Percentiles rank a stretch among this genome's conserved stretches.
These are phyloP conservation scores for Podila horticola DNA, from an alignment of 192 early-diverging fungal genomes.

Conservation along the genomic window DNA sequence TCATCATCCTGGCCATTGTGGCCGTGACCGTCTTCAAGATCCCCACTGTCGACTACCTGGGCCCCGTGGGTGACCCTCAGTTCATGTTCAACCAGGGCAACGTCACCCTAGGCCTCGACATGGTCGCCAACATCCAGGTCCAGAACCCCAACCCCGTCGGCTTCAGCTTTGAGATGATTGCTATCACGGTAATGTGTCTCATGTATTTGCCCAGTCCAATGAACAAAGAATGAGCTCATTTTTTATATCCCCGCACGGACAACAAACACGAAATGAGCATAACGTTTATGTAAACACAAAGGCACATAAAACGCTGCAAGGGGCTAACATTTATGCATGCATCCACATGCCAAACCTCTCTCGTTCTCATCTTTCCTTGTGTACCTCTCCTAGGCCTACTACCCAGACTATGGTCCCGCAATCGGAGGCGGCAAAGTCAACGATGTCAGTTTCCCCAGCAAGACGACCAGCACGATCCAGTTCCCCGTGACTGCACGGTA, in stretches of 20 bases:
- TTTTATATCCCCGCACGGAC: too few species aligned
- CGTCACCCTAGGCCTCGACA: slow-evolving; percentile 23
- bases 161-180: slow-evolving; percentile 23
- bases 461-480: slow-evolving; percentile 7
- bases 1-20: slow-evolving; percentile 28
- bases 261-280: too few species aligned
- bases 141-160: slow-evolving; percentile 46
- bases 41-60: slow-evolving; percentile 28
- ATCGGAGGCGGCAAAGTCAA: slow-evolving; percentile 33
- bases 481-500: slow-evolving; percentile 25
- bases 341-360: background rate
- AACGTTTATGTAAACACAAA: background rate
- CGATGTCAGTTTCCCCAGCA: slow-evolving; percentile 17
- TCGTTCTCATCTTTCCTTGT: background rate
- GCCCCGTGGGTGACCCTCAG: slow-evolving; percentile 2
- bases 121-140: slow-evolving; percentile 32
- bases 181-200: slow-evolving; percentile 12
- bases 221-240: too few species aligned
- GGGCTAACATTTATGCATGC: too few species aligned
- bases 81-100: slow-evolving; percentile 42
- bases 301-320: background rate
- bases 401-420: slow-evolving; percentile 18
- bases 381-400: slow-evolving; percentile 24
- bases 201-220: background rate
- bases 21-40: slow-evolving; percentile 35